phyloP scores from a whole-genome alignment of 371 early-diverging fungal species.

The Haplosporangium sp. region DNA sequence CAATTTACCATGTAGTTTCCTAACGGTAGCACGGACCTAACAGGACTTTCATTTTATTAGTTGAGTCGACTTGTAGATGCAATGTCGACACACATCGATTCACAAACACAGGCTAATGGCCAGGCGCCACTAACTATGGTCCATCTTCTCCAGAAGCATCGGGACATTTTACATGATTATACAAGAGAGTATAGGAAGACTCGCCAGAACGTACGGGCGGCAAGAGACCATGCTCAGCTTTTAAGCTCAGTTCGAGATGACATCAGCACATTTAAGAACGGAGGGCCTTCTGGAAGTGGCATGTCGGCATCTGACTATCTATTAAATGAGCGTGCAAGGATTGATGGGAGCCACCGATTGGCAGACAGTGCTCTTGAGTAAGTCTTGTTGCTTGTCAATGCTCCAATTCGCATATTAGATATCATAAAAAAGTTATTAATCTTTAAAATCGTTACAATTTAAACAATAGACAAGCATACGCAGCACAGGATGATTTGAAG shows the following conservation, averaged over 20 bases:
- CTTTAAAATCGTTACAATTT: neutral
- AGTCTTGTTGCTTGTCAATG: neutral
- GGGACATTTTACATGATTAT: slow-evolving; percentile 47
- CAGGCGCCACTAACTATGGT: slow-evolving; percentile 37
- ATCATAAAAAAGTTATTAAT: too few relatives aligned
- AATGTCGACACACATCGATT: slow-evolving; percentile 46
- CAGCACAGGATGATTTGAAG: slow-evolving; percentile 47
- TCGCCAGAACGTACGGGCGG: slow-evolving; percentile 51
- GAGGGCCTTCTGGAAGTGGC: slow-evolving; percentile 19
- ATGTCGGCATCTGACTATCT: slow-evolving; percentile 46
- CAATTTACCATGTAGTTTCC: neutral
- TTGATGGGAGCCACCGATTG: slow-evolving; percentile 51
- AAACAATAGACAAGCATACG: slow-evolving; percentile 48
- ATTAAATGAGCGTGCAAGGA: slow-evolving; percentile 45
- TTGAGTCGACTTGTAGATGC: slow-evolving; percentile 41
- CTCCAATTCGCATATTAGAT: too few relatives aligned
- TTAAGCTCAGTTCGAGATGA: slow-evolving; percentile 49
- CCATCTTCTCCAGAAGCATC: slow-evolving; percentile 39
- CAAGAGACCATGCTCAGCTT: slow-evolving; percentile 47
- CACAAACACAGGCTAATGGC: slow-evolving; percentile 32
- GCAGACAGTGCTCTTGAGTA: slow-evolving; percentile 56
- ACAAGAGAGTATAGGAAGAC: slow-evolving; percentile 52
- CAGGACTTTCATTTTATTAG: slow-evolving; percentile 14
- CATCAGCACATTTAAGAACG: slow-evolving; percentile 43
- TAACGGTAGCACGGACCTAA: neutral